phyloP scores from a whole-genome alignment of 2,329 filamentous ascomycete genomes.

The Aspergillus ustus region DNA sequence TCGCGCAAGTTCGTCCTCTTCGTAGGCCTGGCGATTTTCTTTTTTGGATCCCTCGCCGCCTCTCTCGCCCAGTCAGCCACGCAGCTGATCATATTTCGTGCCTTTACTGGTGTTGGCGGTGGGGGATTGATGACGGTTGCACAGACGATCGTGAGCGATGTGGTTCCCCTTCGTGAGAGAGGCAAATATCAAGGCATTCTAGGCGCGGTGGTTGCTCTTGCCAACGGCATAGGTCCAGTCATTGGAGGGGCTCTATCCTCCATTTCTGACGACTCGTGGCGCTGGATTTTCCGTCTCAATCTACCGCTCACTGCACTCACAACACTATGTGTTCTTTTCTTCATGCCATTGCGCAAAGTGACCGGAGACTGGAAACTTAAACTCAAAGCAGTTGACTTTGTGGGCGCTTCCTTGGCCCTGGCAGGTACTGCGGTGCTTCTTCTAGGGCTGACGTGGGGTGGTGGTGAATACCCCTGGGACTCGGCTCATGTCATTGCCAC shows the following conservation, averaged over 20 bases:
- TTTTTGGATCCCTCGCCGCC: conserved; percentile 62
- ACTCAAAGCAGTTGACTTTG: conserved; percentile 57
- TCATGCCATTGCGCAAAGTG: conserved; percentile 62
- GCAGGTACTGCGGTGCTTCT: conserved; percentile 52
- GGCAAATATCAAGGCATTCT: conserved; percentile 64
- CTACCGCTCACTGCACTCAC: conserved; percentile 57
- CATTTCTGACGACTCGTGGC: conserved; percentile 51
- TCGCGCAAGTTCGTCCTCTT: conserved; percentile 64
- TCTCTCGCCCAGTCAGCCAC: conserved; percentile 60
- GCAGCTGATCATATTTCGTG: conserved; percentile 65
- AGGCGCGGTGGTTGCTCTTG: conserved; percentile 58
- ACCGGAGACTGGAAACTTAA: conserved; percentile 58
- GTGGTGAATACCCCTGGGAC: conserved; percentile 61
- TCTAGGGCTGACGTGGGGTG: conserved; percentile 63
- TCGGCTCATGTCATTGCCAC: conserved; percentile 60
- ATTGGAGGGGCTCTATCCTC: conserved; percentile 58
- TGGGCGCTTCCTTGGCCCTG: conserved; percentile 54
- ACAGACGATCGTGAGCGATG: conserved; percentile 66
- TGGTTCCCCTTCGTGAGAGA: conserved; percentile 62
- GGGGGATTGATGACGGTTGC: conserved; percentile 63
- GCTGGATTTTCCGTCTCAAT: conserved; percentile 61
- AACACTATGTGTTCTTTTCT: conserved; percentile 55
- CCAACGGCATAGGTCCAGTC: conserved; percentile 60
- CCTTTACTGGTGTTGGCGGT: conserved; percentile 62
- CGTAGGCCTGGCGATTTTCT: conserved; percentile 57